phyloP scores from a whole-genome alignment of 495 filamentous ascomycete genomes.

The Podospora fimiseda region DNA sequence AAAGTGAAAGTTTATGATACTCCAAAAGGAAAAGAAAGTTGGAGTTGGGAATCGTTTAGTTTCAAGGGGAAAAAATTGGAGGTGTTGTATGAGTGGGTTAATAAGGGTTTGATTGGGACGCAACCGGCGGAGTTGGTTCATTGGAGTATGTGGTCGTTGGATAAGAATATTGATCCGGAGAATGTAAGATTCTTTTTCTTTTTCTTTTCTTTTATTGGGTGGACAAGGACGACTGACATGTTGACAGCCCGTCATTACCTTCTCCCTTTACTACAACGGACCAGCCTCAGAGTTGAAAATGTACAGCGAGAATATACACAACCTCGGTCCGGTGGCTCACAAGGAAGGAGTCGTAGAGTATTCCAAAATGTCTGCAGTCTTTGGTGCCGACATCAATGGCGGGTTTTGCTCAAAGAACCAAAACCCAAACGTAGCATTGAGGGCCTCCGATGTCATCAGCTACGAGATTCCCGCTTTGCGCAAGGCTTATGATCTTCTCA shows the following conservation, averaged over 20 bases:
- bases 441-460: constrained; percentile 37
- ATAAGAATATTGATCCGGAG: constrained; percentile 29
- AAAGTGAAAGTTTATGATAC: constrained; percentile 37
- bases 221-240: no score
- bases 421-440: constrained; percentile 27
- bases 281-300: constrained; percentile 25
- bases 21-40: constrained; percentile 10
- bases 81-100: constrained; percentile 35
- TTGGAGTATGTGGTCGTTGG: constrained; percentile 41
- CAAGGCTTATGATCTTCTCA: constrained; percentile 37
- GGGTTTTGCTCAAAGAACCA: constrained; percentile 30
- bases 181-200: no score
- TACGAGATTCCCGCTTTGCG: constrained; percentile 40
- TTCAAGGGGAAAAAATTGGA: constrained; percentile 47
- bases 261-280: constrained; percentile 44
- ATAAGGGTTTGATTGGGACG: constrained; percentile 31
- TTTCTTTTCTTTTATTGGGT: no score
- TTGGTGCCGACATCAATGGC: constrained; percentile 27
- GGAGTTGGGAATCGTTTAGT: constrained; percentile 36
- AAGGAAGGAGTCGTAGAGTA: constrained; percentile 29
- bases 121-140: constrained; percentile 35
- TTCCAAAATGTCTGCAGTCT: constrained; percentile 36
- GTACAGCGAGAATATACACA: constrained; percentile 39
- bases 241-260: constrained; percentile 36
- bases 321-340: constrained; percentile 30